A percentile compares a stretch with the other conserved stretches of the same genome.
phyloP scores from a whole-genome alignment of 2,329 filamentous ascomycete species.

The Graphiopsis chlorocephala region DNA sequence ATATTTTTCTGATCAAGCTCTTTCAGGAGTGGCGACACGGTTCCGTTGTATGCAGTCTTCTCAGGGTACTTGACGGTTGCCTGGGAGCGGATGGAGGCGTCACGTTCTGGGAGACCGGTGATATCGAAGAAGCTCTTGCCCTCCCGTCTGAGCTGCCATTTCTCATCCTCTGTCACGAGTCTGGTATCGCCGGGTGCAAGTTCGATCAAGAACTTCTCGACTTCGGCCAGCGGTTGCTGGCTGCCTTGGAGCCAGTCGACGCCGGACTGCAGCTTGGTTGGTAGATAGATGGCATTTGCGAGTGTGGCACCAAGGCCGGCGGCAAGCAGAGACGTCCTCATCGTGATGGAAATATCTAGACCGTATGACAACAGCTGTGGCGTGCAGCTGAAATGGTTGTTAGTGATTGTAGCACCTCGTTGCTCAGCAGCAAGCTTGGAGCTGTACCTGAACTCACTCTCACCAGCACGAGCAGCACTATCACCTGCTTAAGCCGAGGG shows the following conservation, averaged over 20 bases:
- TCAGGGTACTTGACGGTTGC: conserved; percentile 60
- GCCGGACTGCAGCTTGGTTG: conserved; percentile 20
- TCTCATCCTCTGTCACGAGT: conserved; percentile 92
- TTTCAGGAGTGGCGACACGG: conserved; percentile 64
- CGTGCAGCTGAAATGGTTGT: neutral
- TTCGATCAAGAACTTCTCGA: conserved; percentile 72
- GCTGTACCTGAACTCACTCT: neutral
- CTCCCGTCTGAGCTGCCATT: conserved; percentile 81
- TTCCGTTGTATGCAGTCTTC: conserved; percentile 62
- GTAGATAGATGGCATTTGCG: conserved; percentile 25
- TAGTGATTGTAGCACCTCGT: neutral
- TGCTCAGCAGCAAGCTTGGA: neutral
- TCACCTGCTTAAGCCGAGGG: conserved; percentile 2
- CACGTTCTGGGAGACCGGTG: conserved; percentile 65
- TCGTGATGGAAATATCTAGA: conserved; percentile 5
- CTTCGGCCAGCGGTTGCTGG: conserved; percentile 24
- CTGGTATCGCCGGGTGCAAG: conserved; percentile 75
- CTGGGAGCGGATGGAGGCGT: conserved; percentile 29
- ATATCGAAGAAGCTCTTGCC: conserved; percentile 94
- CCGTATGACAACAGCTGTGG: neutral
- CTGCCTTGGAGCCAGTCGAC: conserved; percentile 17
- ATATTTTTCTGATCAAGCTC: conserved; percentile 74
- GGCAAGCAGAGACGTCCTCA: conserved; percentile 24
- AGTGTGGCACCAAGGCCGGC: conserved; percentile 23
- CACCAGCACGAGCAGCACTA: neutral